Conservation (phyloP, 192 early-diverging fungal species). For the Globomyces pollinis-pini region DNA sequence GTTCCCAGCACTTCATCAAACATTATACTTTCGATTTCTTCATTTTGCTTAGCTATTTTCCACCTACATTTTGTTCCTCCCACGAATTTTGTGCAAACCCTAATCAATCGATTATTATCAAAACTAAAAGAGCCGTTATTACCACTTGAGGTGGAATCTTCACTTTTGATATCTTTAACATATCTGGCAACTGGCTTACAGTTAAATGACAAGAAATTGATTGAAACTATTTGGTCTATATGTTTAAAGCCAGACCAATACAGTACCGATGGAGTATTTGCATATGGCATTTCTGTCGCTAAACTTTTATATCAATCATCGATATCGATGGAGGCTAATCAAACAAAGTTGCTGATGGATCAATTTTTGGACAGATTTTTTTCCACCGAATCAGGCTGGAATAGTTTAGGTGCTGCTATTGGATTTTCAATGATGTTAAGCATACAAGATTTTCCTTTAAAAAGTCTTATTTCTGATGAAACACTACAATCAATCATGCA, state of each 20-base stretch:
- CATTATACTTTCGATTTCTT: background rate
- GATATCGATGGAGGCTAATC: background rate
- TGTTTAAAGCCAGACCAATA: too few species aligned
- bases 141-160: background rate
- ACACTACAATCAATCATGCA: too few species aligned
- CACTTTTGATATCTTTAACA: background rate
- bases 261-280: background rate
- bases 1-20: background rate
- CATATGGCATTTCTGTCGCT: background rate
- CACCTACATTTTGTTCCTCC: background rate
- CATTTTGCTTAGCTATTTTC: background rate
- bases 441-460: too few species aligned
- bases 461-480: too few species aligned
- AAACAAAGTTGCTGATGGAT: background rate
- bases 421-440: slow-evolving; percentile 3
- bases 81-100: background rate
- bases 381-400: background rate
- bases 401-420: background rate
- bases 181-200: background rate
- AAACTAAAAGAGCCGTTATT: background rate
- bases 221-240: background rate
- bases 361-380: background rate
- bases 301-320: background rate
- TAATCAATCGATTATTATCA: background rate
- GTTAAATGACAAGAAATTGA: background rate